phyloP scores from a whole-genome alignment of 2,329 filamentous ascomycete genomes.

The Trichoderma sp. region DNA sequence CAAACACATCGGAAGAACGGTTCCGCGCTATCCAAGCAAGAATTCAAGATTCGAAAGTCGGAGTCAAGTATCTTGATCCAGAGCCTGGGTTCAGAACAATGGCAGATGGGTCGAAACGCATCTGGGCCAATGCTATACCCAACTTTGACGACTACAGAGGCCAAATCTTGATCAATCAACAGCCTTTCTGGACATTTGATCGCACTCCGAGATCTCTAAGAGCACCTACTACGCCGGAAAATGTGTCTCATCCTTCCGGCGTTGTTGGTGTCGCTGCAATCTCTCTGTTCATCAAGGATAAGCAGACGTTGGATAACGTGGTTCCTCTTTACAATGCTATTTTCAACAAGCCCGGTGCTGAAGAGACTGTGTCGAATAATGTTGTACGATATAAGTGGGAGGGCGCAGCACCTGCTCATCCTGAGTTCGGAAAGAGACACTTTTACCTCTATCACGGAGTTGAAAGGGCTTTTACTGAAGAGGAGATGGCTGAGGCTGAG shows the following conservation, averaged over 20 bases:
- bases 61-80: neutral
- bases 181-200: slow-evolving; percentile 14
- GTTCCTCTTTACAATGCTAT: slow-evolving; percentile 2
- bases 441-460: neutral
- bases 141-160: neutral
- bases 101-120: neutral
- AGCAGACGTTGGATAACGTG: neutral
- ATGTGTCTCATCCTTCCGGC: neutral
- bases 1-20: neutral
- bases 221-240: neutral
- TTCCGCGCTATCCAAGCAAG: neutral
- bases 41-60: neutral
- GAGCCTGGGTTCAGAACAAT: neutral
- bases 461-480: neutral
- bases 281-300: neutral
- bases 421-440: neutral
- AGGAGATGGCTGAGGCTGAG: neutral
- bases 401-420: neutral
- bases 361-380: neutral
- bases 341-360: neutral
- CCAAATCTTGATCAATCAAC: neutral
- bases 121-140: slow-evolving; percentile 8
- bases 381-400: neutral
- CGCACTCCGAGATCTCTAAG: neutral
- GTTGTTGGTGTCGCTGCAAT: neutral